Base-by-base conservation (phyloP, 345 rosid genomes). In the Erucastrum elatum region DNA sequence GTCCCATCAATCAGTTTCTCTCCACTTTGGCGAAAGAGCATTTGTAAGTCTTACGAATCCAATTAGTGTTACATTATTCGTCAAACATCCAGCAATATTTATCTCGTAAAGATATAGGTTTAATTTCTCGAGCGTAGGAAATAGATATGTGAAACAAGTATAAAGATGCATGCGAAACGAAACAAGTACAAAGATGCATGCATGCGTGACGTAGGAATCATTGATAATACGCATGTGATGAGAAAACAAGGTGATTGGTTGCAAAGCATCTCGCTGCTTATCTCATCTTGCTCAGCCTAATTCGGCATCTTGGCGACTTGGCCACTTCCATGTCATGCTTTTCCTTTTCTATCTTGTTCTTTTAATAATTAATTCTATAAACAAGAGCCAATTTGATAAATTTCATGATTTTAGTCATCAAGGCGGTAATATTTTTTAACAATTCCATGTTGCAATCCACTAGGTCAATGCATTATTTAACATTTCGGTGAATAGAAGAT, bases 211-310 rank as follows among this genome's bases (percentile, higher is more conserved):
- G 81, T 65, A 64, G 12, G 53, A 37, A 41, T 56, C 72, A 71
- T 30, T 56, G 37, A 56, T 65, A 55, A 16, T 65, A 25, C 4
- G 55, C 55, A 49, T 56, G 81, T 78, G 72, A 63, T 29, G 67
- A 5, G 12, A 8, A 65, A 65, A 65, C 11, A 41, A 31, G 67
- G 66, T 16, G 66, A 17, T 56, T 13, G 60, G 79, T 68, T 68
- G n/a, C 78, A 68, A 74, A 74, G 75, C 75, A 68, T 68, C 65
- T 74, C 27, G 17, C 11, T 68, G 60, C 78, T 74, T 79, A 68
- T 66, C 60, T 74, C 78, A 79, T 74, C 35, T 37, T 68, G 70
- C 65, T 62, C 65, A 51, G 6, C 75, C 78, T 17, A 60, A 60
- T 72, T 56, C 2, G 56, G 77, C 64, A 72, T 72, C 17, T 72